Percentiles rank a stretch among this genome's conserved stretches.
Conservation (phyloP, 2,329 filamentous ascomycete genomes). For the Capronia epimyces region DNA sequence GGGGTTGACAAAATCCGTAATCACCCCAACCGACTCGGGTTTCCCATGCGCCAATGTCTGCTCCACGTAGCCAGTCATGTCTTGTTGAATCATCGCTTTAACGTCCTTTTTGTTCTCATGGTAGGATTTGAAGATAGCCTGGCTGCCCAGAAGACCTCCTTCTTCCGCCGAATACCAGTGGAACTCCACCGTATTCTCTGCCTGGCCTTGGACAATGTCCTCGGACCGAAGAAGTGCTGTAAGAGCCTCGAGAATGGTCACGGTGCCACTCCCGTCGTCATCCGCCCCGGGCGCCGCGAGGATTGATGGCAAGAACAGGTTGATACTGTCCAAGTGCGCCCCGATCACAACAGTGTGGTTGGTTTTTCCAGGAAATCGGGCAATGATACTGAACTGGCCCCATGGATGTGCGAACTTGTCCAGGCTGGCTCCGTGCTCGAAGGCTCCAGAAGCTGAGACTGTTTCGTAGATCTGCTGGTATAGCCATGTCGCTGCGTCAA, state of each 20-base stretch:
- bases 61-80: conserved; percentile 90
- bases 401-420: conserved; percentile 74
- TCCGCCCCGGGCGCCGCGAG: conserved; percentile 88
- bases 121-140: conserved; percentile 82
- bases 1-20: conserved; percentile 83
- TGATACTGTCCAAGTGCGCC: conserved; percentile 92
- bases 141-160: conserved; percentile 77
- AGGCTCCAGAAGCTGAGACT: conserved; percentile 65
- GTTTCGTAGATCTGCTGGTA: conserved; percentile 67
- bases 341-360: conserved; percentile 83
- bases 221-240: conserved; percentile 70
- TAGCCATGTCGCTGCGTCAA: conserved; percentile 83
- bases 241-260: conserved; percentile 90
- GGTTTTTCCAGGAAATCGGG: conserved; percentile 78
- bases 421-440: conserved; percentile 60
- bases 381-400: conserved; percentile 87
- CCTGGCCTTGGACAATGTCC: conserved; percentile 64
- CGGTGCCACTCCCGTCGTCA: conserved; percentile 86
- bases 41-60: conserved; percentile 76
- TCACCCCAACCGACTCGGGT: conserved; percentile 82
- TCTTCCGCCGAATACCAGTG: conserved; percentile 95
- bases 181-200: conserved; percentile 85
- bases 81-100: conserved; percentile 96
- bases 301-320: conserved; percentile 78
- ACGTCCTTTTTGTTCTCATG: conserved; percentile 66